A percentile compares a stretch with the other conserved stretches of the same genome.
These are phyloP conservation scores for Saitozyma sp. DNA, from an alignment of 768 basidiomycete species.

Conservation along the genomic window DNA sequence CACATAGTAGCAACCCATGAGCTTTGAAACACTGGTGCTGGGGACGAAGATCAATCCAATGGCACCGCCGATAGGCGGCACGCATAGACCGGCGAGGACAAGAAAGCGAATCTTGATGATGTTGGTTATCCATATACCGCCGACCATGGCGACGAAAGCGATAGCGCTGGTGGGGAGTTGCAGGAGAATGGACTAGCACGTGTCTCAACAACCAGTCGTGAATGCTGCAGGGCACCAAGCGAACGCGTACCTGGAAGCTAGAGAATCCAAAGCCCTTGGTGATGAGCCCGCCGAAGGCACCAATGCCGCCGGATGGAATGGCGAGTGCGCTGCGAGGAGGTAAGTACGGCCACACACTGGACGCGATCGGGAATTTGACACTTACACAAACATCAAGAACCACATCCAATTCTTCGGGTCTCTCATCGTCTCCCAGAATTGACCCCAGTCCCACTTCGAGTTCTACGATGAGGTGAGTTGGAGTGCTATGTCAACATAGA, in stretches of 20 bases:
- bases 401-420: too few species aligned
- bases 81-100: conserved; percentile 27
- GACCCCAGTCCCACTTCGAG: conserved; percentile 35
- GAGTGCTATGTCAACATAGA: too few species aligned
- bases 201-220: too few species aligned
- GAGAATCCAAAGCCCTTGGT: conserved; percentile 42
- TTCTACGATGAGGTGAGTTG: conserved; percentile 43
- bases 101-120: conserved; percentile 40
- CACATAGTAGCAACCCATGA: conserved; percentile 21
- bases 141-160: conserved; percentile 32
- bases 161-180: conserved; percentile 48
- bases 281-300: too few species aligned
- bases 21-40: conserved; percentile 17
- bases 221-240: too few species aligned
- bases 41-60: conserved; percentile 35
- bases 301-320: conserved; percentile 47
- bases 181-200: conserved; percentile 43
- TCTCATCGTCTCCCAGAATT: conserved; percentile 35
- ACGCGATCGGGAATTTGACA: neutral
- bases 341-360: too few species aligned
- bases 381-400: too few species aligned
- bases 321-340: neutral
- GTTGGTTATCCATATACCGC: conserved; percentile 43
- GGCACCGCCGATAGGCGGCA: conserved; percentile 44
- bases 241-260: conserved; percentile 37